Percentiles rank a stretch among this genome's conserved stretches.
These are phyloP conservation scores for Colletotrichum falcatum DNA, from an alignment of 2,329 filamentous ascomycete species.

Conservation along the genomic window DNA sequence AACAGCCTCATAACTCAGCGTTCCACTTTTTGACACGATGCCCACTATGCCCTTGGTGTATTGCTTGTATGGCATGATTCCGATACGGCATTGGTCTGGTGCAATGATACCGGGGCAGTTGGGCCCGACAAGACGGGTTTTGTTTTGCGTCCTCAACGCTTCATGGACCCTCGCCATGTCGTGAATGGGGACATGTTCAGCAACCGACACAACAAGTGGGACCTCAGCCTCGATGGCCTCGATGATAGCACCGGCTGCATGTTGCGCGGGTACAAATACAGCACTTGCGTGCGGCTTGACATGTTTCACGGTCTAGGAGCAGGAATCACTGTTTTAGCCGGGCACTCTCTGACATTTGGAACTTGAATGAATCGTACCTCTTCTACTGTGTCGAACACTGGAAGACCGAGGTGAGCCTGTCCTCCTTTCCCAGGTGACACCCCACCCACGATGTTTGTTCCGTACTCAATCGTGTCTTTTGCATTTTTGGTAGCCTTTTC, in stretches of 20 bases:
- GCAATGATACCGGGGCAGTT: conserved; percentile 86
- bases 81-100: conserved; percentile 70
- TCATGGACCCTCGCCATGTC: conserved; percentile 79
- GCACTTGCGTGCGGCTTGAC: conserved; percentile 74
- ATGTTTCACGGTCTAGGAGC: conserved; percentile 48
- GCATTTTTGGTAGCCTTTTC: conserved; percentile 53
- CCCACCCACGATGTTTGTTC: conserved; percentile 53
- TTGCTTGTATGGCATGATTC: conserved; percentile 57
- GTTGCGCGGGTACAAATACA: conserved; percentile 78
- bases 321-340: background rate
- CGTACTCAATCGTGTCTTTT: conserved; percentile 53
- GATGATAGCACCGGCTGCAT: conserved; percentile 75
- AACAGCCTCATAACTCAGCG: conserved; percentile 83
- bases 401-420: conserved; percentile 49
- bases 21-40: conserved; percentile 84
- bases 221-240: conserved; percentile 84
- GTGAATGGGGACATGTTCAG: conserved; percentile 83
- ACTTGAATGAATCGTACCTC: conserved; percentile 44
- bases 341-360: rapidly evolving
- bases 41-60: conserved; percentile 72
- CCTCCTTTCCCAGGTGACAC: conserved; percentile 54
- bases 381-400: conserved; percentile 51
- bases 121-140: conserved; percentile 80
- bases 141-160: conserved; percentile 77
- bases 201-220: conserved; percentile 81